Conservation (phyloP, 441 rosid genomes). For the Erodium texanum region DNA sequence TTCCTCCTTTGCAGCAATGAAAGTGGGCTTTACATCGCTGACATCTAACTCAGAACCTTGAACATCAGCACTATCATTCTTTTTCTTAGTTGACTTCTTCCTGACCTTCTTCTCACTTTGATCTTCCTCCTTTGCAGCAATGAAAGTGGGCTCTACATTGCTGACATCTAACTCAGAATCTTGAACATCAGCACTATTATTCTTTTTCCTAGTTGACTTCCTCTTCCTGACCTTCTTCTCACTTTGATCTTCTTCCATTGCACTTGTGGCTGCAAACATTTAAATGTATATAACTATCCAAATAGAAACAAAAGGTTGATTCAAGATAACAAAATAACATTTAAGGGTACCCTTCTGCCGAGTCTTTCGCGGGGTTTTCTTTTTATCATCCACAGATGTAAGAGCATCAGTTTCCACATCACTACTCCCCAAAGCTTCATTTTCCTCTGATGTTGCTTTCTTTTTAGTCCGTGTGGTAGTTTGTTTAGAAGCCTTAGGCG, state of each 20-base stretch:
- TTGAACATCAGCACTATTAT: not conserved
- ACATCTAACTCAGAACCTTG: not conserved
- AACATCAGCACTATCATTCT: not conserved
- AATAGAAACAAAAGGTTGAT: conserved; percentile 6
- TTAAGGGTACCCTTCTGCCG: conserved; percentile 37
- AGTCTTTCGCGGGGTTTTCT: conserved; percentile 27
- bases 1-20: conserved; percentile 32
- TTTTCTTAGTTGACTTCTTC: conserved; percentile 20
- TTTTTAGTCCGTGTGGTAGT: conserved; percentile 43
- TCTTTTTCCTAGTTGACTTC: conserved; percentile 10
- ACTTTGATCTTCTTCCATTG: conserved; percentile 35
- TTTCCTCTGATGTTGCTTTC: conserved; percentile 41
- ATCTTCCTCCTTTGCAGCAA: conserved; percentile 35
- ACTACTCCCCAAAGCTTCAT: conserved; percentile 21
- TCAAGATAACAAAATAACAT: not conserved
- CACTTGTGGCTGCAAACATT: conserved; percentile 29
- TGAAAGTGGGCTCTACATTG: conserved; percentile 1
- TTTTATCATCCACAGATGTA: conserved; percentile 18
- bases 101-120: conserved; percentile 41
- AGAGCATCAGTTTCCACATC: conserved; percentile 29
- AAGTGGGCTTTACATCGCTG: not conserved
- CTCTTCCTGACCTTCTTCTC: conserved; percentile 48
- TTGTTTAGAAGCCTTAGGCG: conserved; percentile 34
- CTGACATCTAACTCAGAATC: not conserved
- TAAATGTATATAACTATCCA: conserved; percentile 11